Base-by-base conservation (phyloP, 2,329 filamentous ascomycete genomes). In the Paecilomyces niveus region DNA sequence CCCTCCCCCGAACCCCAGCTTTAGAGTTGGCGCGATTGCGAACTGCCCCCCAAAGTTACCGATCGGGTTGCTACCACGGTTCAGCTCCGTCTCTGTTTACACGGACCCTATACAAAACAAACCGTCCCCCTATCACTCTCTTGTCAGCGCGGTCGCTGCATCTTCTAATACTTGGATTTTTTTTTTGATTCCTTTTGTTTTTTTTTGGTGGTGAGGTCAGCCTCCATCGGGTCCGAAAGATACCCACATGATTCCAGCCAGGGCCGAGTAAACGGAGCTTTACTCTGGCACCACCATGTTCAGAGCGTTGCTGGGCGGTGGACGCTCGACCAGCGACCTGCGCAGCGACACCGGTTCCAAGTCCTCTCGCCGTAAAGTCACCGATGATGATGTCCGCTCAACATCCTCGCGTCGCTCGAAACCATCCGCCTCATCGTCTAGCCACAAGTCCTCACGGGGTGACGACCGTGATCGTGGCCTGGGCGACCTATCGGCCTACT, bases 401-500 rank as follows among this genome's bases (percentile, higher is more conserved):
- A 54, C 58, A 45, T 29, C 57, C 50, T 60, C 61, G 39, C 54
- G 57, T 31, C 61, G 62, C 54, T 70, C 68, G 35, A 73, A 70
- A 63, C 56, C 61, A 51, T 68, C 66, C 39, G 54, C 55, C 54
- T 59, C 63, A 39, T 73, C 69, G 57, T 68, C 69, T 53, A 71
- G 69, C 61, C 72, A 69, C 64, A 76, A 73, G 65, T 71, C 74
- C 58, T 67, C 75, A 70, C 73, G 75, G 71, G 72, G 73, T 75
- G 76, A 78, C 72, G 76, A 78, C 71, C 75, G 76, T 73, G 75
- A 74, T 58, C 72, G 73, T 57, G 74, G 70, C 58, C 64, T 74
- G 63, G 71, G 68, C 56, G 72, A 74, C 62, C 59, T 72, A 62
- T 63, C 67, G 21, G 58, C 64, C 57, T 70, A 71, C 57, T 56